phyloP scores from a whole-genome alignment of 1,284 basidiomycete species.

The Ustilago crameri region DNA sequence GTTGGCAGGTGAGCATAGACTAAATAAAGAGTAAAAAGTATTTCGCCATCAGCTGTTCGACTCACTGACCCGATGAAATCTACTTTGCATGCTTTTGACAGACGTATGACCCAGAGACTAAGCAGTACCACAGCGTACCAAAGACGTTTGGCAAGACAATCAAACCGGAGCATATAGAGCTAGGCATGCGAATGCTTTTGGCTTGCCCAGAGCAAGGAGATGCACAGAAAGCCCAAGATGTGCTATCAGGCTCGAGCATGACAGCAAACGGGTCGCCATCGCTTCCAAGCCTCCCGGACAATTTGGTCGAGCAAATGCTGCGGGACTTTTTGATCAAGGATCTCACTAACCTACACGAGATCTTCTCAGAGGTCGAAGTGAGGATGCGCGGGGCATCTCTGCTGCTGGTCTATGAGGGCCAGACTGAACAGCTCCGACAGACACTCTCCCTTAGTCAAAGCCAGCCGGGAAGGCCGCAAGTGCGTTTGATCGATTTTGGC shows the following conservation, averaged over 20 bases:
- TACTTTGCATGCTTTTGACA: no score
- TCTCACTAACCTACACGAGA: slow-evolving; percentile 72
- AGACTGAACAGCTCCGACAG: slow-evolving; percentile 70
- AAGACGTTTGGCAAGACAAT: slow-evolving; percentile 86
- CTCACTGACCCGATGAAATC: no score
- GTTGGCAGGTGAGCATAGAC: slow-evolving; percentile 78
- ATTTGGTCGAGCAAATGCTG: slow-evolving; percentile 65
- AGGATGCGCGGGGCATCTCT: slow-evolving; percentile 85
- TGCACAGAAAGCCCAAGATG: slow-evolving; percentile 21
- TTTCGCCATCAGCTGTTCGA: not conserved
- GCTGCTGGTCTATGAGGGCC: slow-evolving; percentile 85
- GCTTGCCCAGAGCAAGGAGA: slow-evolving; percentile 70
- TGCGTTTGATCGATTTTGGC: slow-evolving; percentile 92
- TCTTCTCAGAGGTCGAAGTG: slow-evolving; percentile 75
- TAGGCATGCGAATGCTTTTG: slow-evolving; percentile 83
- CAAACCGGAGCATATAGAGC: slow-evolving; percentile 75
- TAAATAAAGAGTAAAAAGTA: no score
- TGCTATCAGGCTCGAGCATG: slow-evolving; percentile 17
- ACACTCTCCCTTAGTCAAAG: not conserved
- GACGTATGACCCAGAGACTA: slow-evolving; percentile 69
- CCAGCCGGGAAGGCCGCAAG: slow-evolving; percentile 35
- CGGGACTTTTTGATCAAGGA: slow-evolving; percentile 70
- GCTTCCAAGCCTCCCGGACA: slow-evolving; percentile 61
- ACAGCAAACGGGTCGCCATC: not conserved
- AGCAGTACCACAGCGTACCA: slow-evolving; percentile 73